Evolutionary conservation across 78 protist genomes (phyloP), one percentile per base, ranked within the genome.

Genomic region (Emiliania huxleyi): DNA sequence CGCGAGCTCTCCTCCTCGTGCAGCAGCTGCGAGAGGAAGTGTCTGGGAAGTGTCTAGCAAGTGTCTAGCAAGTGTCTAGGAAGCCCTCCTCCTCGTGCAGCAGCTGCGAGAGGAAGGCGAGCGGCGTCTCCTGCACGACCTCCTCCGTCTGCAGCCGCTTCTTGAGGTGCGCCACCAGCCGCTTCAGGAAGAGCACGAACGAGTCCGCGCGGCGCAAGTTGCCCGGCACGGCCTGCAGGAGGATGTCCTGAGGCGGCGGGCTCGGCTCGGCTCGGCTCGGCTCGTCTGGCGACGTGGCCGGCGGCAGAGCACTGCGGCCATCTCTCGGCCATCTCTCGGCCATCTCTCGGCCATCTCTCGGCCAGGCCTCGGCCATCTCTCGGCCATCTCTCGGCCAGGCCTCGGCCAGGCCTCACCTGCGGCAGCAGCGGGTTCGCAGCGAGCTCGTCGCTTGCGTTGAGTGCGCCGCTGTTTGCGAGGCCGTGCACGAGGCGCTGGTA

Each of bases 161-260:
- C 69, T 87, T 94, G 42, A 98, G 44, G 81, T 96, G 96, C 44
- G 96, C 98, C 0, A 96, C 89, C 42, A 98, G 77, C 5, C 98
- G 89, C 92, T 38, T 35, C 38, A 98, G 42, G 83, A 96, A 85
- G 37, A 37, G 21, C 44, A 93, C 52, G 93, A 96, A 96, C 1
- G 89, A 92, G 35, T 96, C 96, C 1, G 98, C 97, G 8, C 92
- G 93, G 56, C 99, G 95, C 46, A 98, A 97, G 85, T 96, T 97
- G 12, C 99, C 99, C 6, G 99, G 99, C 26, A 98, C 95, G 0
- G 97, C 98, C 83, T 97, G 98, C 38, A 85, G 37, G 4, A 96
- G 69, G 8, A 98, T 94, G 12, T 52, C 62, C 62, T 52, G n/a
- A n/a, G n/a, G n/a, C n/a, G n/a, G n/a, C n/a, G n/a, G n/a, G n/a